A percentile compares a stretch with the other conserved stretches of the same genome.
Evolutionary conservation across 140 eudicot genomes (phyloP).

Genomic region (Ambrosia hybrid): DNA sequence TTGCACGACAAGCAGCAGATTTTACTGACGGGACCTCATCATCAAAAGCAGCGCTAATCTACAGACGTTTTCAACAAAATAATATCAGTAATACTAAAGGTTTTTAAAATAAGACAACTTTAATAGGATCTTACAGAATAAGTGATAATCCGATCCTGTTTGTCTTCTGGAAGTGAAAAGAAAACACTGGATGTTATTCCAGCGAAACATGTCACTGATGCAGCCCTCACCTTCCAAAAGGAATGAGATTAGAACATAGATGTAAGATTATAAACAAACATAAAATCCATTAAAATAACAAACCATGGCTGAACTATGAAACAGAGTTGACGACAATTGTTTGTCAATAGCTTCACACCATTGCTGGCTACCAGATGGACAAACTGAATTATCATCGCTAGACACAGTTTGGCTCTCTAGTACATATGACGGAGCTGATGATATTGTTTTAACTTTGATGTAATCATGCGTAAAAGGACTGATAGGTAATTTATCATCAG

Average conservation of each 20-base stretch:
- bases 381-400: slow-evolving; percentile 29
- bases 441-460: slow-evolving; percentile 65
- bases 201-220: slow-evolving; percentile 91
- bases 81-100: neutral
- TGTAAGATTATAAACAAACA: slow-evolving; percentile 10
- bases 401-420: slow-evolving; percentile 35
- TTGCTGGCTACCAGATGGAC: slow-evolving; percentile 52
- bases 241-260: slow-evolving; percentile 6
- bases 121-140: slow-evolving; percentile 61
- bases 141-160: slow-evolving; percentile 59
- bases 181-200: slow-evolving; percentile 85
- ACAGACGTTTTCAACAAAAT: slow-evolving; percentile 22
- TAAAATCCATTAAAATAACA: slow-evolving; percentile 25
- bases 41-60: slow-evolving; percentile 69
- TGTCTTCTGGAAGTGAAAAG: slow-evolving; percentile 60
- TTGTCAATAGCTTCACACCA: slow-evolving; percentile 78
- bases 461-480: slow-evolving; percentile 82
- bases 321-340: slow-evolving; percentile 55
- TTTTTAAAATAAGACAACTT: neutral
- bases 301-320: slow-evolving; percentile 83
- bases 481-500: slow-evolving; percentile 62
- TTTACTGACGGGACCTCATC: slow-evolving; percentile 90
- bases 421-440: slow-evolving; percentile 88
- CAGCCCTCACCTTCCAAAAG: slow-evolving; percentile 80
- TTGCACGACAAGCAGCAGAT: slow-evolving; percentile 99